Evolutionary conservation across 1,139 yeast genomes (phyloP), one percentile per base, ranked within the genome.

Genomic region (Taphrina pruni): DNA sequence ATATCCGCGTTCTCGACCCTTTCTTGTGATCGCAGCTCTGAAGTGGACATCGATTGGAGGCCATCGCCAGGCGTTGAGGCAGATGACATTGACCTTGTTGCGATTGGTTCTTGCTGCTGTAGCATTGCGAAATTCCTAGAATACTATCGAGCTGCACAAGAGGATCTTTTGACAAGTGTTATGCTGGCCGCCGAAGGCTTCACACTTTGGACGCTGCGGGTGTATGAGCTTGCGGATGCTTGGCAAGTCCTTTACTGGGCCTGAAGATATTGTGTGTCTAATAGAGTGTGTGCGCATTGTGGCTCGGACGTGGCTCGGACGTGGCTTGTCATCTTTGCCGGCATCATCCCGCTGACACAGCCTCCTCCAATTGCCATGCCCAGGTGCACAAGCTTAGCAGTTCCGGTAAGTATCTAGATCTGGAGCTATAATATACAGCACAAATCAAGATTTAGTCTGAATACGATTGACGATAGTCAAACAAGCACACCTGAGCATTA

Each of bases 91-190:
- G 39, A 12, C 26, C 35, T 11, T 57, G 61, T n/a, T 3, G 26
- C 58, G 14, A 20, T n/a, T 9, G 50, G 61, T 17, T 45, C 48
- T 14, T 57, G 51, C 35, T 32, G 38, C 38, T 45, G 46, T 36
- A 57, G 17, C 55, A 17, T 21, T 20, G 12, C 7, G 17, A 21
- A 48, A 17, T 48, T 21, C 21, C 32, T 12, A 48, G 21, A 39
- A 39, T 39, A 39, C 14, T 11, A 14, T 39, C 7, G 11, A 11
- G 6, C 14, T 39, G 43, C 43, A 3, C 14, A 39, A 14, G 43
- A 39, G 11, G 43, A 39, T 6, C 14, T 39, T 14, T 6, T 11
- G 43, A 14, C 43, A 39, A 14, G 43, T 39, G 6, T 39, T 39
- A 39, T 39, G 14, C 14, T 14, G 14, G 14, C 43, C 14, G 11